Percentiles rank a stretch among this genome's conserved stretches.
Conservation (phyloP, 306 rosid genomes). For the Herpetospermum pedunculosum region DNA sequence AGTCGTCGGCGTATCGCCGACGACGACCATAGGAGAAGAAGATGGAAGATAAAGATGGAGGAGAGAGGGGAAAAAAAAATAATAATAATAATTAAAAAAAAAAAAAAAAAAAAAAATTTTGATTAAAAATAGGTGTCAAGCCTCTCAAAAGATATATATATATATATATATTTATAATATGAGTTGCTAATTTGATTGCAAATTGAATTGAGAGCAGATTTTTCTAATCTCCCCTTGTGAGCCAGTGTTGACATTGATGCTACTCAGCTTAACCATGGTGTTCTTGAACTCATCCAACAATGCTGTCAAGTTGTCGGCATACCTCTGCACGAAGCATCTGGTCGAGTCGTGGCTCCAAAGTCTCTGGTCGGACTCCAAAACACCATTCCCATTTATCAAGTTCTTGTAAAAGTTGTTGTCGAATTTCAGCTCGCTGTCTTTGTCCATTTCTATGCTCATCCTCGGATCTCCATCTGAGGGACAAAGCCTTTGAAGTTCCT, state of each 20-base stretch:
- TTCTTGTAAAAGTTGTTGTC: slow-evolving; percentile 59
- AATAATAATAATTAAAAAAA: too few relatives aligned
- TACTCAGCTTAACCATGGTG: slow-evolving; percentile 65
- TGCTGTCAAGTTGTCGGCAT: slow-evolving; percentile 49
- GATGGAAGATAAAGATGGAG: too few relatives aligned
- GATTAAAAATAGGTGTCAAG: too few relatives aligned
- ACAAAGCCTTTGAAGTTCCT: slow-evolving; percentile 33
- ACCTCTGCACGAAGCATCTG: slow-evolving; percentile 27
- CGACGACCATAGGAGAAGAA: too few relatives aligned
- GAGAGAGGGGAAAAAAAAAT: too few relatives aligned
- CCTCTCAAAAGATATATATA: too few relatives aligned
- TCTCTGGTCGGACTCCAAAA: slow-evolving; percentile 70
- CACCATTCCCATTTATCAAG: slow-evolving; percentile 42
- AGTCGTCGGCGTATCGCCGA: too few relatives aligned
- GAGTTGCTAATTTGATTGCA: too few relatives aligned
- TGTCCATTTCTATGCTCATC: slow-evolving; percentile 47
- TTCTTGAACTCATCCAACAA: slow-evolving; percentile 51
- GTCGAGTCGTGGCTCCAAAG: slow-evolving; percentile 45
- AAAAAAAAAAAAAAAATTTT: too few relatives aligned
- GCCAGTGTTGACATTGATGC: slow-evolving; percentile 55
- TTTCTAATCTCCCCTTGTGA: slow-evolving; percentile 58
- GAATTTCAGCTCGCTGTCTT: slow-evolving; percentile 35
- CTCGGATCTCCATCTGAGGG: slow-evolving; percentile 48
- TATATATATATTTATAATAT: too few relatives aligned
- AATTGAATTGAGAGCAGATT: slow-evolving; percentile 48